Evolutionary conservation across 805 yeast species (phyloP).

Genomic region (Starmerella sirachaensis): DNA sequence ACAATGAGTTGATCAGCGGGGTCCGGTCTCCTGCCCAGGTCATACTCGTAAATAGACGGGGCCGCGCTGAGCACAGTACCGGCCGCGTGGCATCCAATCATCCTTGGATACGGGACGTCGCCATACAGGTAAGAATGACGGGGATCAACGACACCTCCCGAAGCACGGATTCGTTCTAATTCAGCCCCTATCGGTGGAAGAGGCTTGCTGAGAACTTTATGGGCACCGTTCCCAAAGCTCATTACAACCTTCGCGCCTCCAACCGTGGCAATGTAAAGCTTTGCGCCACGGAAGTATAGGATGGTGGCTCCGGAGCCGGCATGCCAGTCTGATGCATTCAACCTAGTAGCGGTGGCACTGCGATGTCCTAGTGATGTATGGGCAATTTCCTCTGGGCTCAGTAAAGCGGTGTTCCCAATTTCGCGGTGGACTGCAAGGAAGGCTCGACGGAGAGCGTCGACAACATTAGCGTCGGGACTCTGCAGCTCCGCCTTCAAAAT

Average conservation of each 20-base stretch:
- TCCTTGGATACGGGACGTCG: slow-evolving; percentile 69
- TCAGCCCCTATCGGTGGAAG: slow-evolving; percentile 63
- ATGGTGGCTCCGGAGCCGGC: slow-evolving; percentile 82
- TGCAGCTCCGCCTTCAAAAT: slow-evolving; percentile 57
- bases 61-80: slow-evolving; percentile 83
- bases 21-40: slow-evolving; percentile 41
- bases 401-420: slow-evolving; percentile 41
- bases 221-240: slow-evolving; percentile 72
- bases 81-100: slow-evolving; percentile 78
- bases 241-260: slow-evolving; percentile 83
- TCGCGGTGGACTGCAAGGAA: slow-evolving; percentile 73
- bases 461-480: slow-evolving; percentile 39
- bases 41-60: slow-evolving; percentile 52
- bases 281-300: slow-evolving; percentile 59
- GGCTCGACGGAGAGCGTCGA: slow-evolving; percentile 70
- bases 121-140: slow-evolving; percentile 72
- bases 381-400: slow-evolving; percentile 24
- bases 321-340: slow-evolving; percentile 53
- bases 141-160: slow-evolving; percentile 83
- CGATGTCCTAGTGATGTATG: slow-evolving; percentile 39
- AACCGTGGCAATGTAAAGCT: slow-evolving; percentile 68
- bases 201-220: slow-evolving; percentile 70
- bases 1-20: slow-evolving; percentile 76
- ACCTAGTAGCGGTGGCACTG: slow-evolving; percentile 40
- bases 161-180: slow-evolving; percentile 58